Percentiles rank a stretch among this genome's conserved stretches.
These are phyloP conservation scores for Cryphonectria carpinicola DNA, from an alignment of 2,329 filamentous ascomycete species.

Conservation along the genomic window DNA sequence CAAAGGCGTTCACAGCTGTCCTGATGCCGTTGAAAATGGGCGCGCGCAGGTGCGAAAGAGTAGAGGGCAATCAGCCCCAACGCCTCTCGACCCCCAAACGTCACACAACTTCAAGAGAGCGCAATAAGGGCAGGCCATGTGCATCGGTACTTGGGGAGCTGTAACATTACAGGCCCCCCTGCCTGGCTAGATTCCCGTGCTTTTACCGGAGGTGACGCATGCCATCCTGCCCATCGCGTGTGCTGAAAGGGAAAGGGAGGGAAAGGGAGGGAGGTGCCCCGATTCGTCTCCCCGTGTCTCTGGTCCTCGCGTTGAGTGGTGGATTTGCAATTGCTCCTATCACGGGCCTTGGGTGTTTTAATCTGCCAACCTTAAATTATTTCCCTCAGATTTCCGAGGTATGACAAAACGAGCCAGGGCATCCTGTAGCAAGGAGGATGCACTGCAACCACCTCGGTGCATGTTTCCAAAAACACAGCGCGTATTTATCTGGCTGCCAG, in stretches of 20 bases:
- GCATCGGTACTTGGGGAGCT: neutral
- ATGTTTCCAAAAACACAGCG: neutral
- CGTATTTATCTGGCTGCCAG: neutral
- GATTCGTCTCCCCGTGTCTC: neutral
- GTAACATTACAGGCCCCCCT: neutral
- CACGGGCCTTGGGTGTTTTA: neutral
- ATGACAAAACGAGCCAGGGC: neutral
- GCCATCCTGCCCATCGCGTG: neutral
- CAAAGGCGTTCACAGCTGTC: neutral
- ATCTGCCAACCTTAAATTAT: neutral
- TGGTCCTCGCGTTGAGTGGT: slow-evolving; percentile 7
- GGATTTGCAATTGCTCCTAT: slow-evolving; percentile 9
- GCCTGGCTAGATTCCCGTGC: neutral
- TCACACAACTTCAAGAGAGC: neutral
- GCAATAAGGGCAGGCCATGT: neutral
- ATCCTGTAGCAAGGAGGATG: neutral
- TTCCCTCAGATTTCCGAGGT: neutral
- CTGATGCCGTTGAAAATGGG: neutral
- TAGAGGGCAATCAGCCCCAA: neutral
- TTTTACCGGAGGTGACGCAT: slow-evolving; percentile 2
- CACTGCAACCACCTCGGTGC: neutral
- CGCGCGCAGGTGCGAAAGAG: neutral
- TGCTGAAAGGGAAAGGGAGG: neutral
- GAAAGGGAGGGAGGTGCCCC: too few relatives aligned
- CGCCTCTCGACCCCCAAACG: neutral